These are phyloP conservation scores for Rhododendron ferrugineum DNA, from an alignment of 148 eudicot genomes.

Conservation along the genomic window DNA sequence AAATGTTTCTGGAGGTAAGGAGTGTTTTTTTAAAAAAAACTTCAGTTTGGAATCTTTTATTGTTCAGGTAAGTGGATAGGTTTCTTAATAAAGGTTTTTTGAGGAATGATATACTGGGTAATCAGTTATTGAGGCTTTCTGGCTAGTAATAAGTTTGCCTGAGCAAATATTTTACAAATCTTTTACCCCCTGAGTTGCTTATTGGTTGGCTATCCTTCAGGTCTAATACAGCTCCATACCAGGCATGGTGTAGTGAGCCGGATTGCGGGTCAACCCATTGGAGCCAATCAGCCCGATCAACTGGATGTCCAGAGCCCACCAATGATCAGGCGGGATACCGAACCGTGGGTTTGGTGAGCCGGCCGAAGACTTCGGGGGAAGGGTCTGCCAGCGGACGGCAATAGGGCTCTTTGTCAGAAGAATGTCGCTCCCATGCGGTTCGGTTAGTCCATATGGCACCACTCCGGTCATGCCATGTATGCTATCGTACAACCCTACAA, in stretches of 20 bases:
- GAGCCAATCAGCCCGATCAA: neutral
- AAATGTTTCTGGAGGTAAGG: neutral
- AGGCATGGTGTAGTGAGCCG: neutral
- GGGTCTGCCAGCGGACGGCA: too few species aligned
- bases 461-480: too few species aligned
- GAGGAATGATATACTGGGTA: neutral
- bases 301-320: neutral
- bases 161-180: neutral
- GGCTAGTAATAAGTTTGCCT: neutral
- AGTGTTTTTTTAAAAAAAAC: neutral
- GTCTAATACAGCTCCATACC: neutral
- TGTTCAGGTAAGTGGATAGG: neutral
- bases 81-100: neutral
- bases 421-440: too few species aligned
- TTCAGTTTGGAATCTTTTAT: neutral
- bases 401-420: too few species aligned
- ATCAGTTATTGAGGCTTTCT: neutral
- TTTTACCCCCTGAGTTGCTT: neutral
- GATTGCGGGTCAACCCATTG: too few species aligned
- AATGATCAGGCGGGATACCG: neutral
- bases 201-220: slow-evolving; percentile 1
- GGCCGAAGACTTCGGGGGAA: too few species aligned
- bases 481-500: too few species aligned
- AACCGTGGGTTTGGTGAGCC: neutral
- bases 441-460: too few species aligned